Base-by-base conservation (phyloP, 1,139 yeast genomes). In the Pneumocystis canis region DNA sequence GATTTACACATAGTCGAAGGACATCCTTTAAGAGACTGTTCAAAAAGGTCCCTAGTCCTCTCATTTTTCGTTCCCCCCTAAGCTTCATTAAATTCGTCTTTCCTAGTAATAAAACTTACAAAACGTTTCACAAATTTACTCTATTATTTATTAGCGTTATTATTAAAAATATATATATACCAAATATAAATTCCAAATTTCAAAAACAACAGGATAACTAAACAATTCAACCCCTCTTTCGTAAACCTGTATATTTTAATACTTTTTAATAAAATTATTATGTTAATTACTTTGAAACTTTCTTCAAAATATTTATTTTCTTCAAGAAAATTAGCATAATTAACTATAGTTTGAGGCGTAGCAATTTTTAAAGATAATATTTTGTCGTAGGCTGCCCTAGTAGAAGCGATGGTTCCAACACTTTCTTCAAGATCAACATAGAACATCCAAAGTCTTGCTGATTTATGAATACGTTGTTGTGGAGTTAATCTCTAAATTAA, bases 351-450 rank as follows among this genome's bases (percentile, higher is more conserved):
- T 47, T 81, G 73, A 0, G 92, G 87, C 0, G 94, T 85, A 0
- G 89, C 86, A 53, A 87, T 78, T 69, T 84, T 85, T 61, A 85
- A 71, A 33, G 77, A 79, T 58, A 89, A 79, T 64, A 84, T 76
- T 59, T 79, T 76, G 58, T 85, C 84, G 71, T 88, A 89, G 0
- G 84, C 82, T 1, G 71, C 69, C 60, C 77, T 71, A 0, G 80
- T 77, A 40, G 74, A 75, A 1, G 72, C 75, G 7, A 78, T 64
- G 47, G 82, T 80, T 5, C 81, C 79, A 58, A 80, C 75, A 30
- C 87, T 80, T 72, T 87, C 95, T 28, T 85, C 77, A 33, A 88
- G 72, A 69, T 89, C 96, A 41, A 89, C 73, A 70, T 87, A 88
- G 66, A 82, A 82, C 6, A 81, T 75, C 96, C 96, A 89, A 3